These are phyloP conservation scores for Fusarium coffeatum DNA, from an alignment of 2,329 filamentous ascomycete species.

Conservation along the genomic window DNA sequence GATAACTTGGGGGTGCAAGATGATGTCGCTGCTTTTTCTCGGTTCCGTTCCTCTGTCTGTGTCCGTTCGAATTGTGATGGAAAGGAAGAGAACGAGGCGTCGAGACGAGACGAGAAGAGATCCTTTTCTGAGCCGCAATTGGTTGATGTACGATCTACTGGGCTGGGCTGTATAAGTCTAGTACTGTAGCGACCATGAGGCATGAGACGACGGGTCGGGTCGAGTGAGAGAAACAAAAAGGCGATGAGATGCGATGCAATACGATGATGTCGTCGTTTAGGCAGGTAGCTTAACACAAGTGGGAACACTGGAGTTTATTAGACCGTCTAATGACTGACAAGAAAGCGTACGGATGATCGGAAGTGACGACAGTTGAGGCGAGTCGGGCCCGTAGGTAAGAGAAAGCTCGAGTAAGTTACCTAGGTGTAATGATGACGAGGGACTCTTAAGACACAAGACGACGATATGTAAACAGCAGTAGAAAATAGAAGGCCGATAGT, in stretches of 20 bases:
- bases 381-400: not conserved
- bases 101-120: conserved; percentile 6
- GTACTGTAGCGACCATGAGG: conserved; percentile 3
- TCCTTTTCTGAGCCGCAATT: conserved; percentile 26
- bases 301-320: conserved; percentile 1
- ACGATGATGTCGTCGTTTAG: conserved; percentile 27
- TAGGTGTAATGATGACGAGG: not conserved
- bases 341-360: not conserved
- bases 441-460: not conserved
- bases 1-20: conserved; percentile 6
- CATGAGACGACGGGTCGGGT: conserved; percentile 14
- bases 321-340: not conserved
- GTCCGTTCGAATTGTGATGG: conserved; percentile 15
- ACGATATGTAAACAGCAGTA: not conserved
- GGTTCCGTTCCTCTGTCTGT: conserved; percentile 20
- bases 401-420: not conserved
- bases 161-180: not conserved
- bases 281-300: not conserved
- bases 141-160: conserved; percentile 35
- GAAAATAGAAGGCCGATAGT: not conserved
- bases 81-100: conserved; percentile 11
- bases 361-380: conserved; percentile 6
- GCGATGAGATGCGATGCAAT: conserved; percentile 22
- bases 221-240: conserved; percentile 20
- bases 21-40: conserved; percentile 15